These are phyloP conservation scores for Turnera subulata DNA, from an alignment of 345 rosid species.

Conservation along the genomic window DNA sequence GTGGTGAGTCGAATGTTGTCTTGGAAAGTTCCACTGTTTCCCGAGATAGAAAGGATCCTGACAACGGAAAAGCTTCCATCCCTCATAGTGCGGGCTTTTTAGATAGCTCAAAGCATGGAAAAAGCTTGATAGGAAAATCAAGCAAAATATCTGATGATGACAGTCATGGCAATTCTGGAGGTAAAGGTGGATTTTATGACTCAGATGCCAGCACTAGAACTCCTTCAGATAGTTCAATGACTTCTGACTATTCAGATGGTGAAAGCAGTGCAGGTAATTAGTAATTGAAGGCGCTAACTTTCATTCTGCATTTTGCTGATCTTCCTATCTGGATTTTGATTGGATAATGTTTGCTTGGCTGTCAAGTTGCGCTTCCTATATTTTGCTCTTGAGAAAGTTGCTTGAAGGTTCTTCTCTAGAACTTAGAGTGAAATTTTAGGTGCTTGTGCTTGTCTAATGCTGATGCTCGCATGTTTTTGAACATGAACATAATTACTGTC, in stretches of 20 bases:
- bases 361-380: background rate
- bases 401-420: too few species aligned
- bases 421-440: too few species aligned
- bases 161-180: slow-evolving; percentile 32
- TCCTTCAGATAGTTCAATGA: slow-evolving; percentile 43
- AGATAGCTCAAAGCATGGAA: slow-evolving; percentile 28
- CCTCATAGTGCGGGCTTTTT: slow-evolving; percentile 29
- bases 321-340: slow-evolving; percentile 4
- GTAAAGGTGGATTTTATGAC: slow-evolving; percentile 28
- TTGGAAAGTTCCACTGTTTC: slow-evolving; percentile 22
- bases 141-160: slow-evolving; percentile 43
- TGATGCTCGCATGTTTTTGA: background rate
- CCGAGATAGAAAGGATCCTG: slow-evolving; percentile 16
- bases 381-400: too few species aligned
- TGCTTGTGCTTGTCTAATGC: too few species aligned
- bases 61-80: slow-evolving; percentile 25
- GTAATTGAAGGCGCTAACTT: too few species aligned
- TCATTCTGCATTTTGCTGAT: background rate
- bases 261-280: slow-evolving; percentile 39
- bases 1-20: slow-evolving; percentile 26
- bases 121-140: slow-evolving; percentile 37
- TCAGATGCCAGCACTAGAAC: slow-evolving; percentile 57
- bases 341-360: slow-evolving; percentile 5
- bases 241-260: slow-evolving; percentile 43
- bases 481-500: too few species aligned